These are phyloP conservation scores for Pleurotus giganteus DNA, from an alignment of 768 basidiomycete species.

Conservation along the genomic window DNA sequence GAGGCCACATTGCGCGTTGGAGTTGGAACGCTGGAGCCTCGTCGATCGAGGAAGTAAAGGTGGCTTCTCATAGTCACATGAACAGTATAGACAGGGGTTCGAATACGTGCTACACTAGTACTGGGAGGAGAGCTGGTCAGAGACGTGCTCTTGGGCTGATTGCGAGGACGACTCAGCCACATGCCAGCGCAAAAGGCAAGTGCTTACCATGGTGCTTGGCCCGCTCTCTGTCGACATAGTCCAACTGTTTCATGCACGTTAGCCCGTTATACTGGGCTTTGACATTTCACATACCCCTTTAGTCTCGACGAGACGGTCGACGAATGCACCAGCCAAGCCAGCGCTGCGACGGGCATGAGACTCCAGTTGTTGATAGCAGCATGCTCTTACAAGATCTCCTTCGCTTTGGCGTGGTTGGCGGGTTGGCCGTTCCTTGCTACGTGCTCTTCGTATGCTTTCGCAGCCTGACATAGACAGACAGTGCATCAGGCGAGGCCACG, in stretches of 20 bases:
- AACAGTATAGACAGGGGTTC: no score
- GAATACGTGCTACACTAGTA: no score
- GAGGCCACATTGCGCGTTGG: background rate
- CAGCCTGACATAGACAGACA: slow-evolving; percentile 43
- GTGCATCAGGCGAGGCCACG: background rate
- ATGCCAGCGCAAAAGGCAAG: background rate
- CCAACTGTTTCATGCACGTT: slow-evolving; percentile 18
- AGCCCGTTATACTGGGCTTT: slow-evolving; percentile 36
- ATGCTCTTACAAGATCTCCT: slow-evolving; percentile 45
- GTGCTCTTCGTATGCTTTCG: slow-evolving; percentile 64
- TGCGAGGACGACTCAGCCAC: background rate
- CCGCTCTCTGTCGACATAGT: slow-evolving; percentile 26
- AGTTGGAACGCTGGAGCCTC: background rate
- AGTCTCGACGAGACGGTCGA: slow-evolving; percentile 55
- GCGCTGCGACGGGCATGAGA: slow-evolving; percentile 31
- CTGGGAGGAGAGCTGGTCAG: background rate
- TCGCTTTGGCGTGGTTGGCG: slow-evolving; percentile 45
- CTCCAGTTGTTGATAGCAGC: background rate
- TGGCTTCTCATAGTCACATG: no score
- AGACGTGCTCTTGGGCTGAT: background rate
- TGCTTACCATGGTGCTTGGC: slow-evolving; percentile 26
- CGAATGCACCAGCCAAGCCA: slow-evolving; percentile 50
- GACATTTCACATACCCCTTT: slow-evolving; percentile 41
- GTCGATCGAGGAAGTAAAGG: background rate
- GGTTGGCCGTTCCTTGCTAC: slow-evolving; percentile 45